phyloP scores from a whole-genome alignment of 768 basidiomycete species.

The Paxillus involutus region DNA sequence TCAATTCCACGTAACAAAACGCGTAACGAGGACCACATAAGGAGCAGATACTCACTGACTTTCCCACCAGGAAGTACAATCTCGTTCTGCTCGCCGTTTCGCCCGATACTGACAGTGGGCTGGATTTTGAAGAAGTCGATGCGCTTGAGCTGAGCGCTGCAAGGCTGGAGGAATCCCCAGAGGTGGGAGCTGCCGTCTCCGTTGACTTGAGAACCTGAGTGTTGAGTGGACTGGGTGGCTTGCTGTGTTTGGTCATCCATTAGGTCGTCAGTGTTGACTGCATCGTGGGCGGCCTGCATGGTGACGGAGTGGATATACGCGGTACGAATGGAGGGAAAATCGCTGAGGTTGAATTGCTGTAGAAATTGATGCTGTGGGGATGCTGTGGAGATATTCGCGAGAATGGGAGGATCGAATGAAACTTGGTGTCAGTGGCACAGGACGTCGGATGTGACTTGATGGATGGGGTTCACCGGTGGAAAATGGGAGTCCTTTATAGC shows the following conservation, averaged over 20 bases:
- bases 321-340: neutral
- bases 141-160: slow-evolving; percentile 47
- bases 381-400: neutral
- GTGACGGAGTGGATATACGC: neutral
- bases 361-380: neutral
- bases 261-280: slow-evolving; percentile 25
- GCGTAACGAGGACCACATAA: slow-evolving; percentile 9
- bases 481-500: slow-evolving; percentile 19
- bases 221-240: slow-evolving; percentile 41
- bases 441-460: neutral
- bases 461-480: neutral
- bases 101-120: slow-evolving; percentile 53
- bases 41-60: slow-evolving; percentile 55
- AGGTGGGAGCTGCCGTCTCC: slow-evolving; percentile 37
- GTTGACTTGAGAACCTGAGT: slow-evolving; percentile 27
- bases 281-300: slow-evolving; percentile 22
- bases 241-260: slow-evolving; percentile 37
- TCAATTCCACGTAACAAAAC: slow-evolving; percentile 13
- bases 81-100: slow-evolving; percentile 44
- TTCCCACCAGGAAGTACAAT: slow-evolving; percentile 67
- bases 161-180: slow-evolving; percentile 75
- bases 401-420: neutral
- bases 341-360: neutral
- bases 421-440: neutral
- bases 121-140: slow-evolving; percentile 62